These are phyloP conservation scores for Lactarius indigo DNA, from an alignment of 768 basidiomycete species.

Conservation along the genomic window DNA sequence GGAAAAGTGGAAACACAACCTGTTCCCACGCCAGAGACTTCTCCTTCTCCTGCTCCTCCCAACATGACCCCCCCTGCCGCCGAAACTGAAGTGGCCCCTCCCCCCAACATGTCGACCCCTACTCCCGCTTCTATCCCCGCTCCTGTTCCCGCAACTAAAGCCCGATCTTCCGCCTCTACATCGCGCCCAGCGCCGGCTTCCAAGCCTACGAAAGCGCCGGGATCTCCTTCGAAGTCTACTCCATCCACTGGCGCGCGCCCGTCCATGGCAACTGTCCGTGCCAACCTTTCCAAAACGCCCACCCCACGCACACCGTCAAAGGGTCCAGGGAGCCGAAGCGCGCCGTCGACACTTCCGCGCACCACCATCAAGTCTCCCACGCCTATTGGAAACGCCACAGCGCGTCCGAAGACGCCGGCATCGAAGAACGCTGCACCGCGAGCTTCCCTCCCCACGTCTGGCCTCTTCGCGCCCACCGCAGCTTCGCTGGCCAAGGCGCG, in stretches of 20 bases:
- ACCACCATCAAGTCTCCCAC: slow-evolving; percentile 30
- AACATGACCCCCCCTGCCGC: not conserved
- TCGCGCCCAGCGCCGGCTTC: slow-evolving; percentile 4
- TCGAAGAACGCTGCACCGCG: slow-evolving; percentile 7
- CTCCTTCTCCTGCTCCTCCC: not conserved
- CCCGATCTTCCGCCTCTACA: slow-evolving; percentile 11
- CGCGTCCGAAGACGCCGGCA: slow-evolving; percentile 30
- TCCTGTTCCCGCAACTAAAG: slow-evolving; percentile 16
- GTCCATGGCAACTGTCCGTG: slow-evolving; percentile 20
- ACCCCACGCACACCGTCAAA: slow-evolving; percentile 26
- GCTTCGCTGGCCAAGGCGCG: slow-evolving; percentile 73
- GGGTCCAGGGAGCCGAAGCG: slow-evolving; percentile 22
- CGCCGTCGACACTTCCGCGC: slow-evolving; percentile 25
- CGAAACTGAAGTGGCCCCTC: not conserved
- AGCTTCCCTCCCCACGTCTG: slow-evolving; percentile 42
- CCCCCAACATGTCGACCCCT: not conserved
- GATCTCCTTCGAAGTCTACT: slow-evolving; percentile 31
- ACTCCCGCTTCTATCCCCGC: slow-evolving; percentile 26
- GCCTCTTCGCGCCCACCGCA: slow-evolving; percentile 78
- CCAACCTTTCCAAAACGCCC: slow-evolving; percentile 23
- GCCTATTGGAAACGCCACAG: slow-evolving; percentile 35
- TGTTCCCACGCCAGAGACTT: not conserved
- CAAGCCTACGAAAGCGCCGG: slow-evolving; percentile 15
- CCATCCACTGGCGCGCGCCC: slow-evolving; percentile 20
- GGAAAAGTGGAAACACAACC: not conserved